phyloP scores from a whole-genome alignment of 495 filamentous ascomycete genomes.

The Trichoderma reesei region DNA sequence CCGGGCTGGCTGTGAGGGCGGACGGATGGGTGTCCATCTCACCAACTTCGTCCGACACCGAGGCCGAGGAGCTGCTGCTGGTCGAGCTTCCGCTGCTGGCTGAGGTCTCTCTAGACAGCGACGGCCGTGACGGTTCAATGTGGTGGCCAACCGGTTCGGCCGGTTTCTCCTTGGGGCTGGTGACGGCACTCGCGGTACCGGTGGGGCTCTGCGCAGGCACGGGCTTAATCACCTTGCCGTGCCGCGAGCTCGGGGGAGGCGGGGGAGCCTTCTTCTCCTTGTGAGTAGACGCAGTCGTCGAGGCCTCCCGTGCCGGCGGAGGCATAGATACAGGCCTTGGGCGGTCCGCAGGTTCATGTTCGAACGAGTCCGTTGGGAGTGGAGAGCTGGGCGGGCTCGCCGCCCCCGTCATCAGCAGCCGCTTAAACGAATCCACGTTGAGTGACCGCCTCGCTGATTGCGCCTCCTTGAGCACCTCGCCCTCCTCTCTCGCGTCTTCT shows the following conservation, averaged over 20 bases:
- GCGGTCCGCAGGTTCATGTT: background rate
- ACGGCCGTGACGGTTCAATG: slow-evolving; percentile 40
- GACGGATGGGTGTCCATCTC: background rate
- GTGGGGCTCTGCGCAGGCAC: slow-evolving; percentile 18
- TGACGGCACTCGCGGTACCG: background rate
- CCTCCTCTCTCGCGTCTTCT: slow-evolving; percentile 12
- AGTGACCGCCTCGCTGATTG: slow-evolving; percentile 31
- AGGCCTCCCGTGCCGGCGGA: background rate
- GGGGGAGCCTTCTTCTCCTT: slow-evolving; percentile 36
- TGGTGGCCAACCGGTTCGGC: background rate
- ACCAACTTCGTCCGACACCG: background rate
- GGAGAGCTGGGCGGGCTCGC: slow-evolving; percentile 20
- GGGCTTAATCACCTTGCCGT: slow-evolving; percentile 56
- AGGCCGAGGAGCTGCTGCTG: background rate
- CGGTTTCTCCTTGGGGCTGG: background rate
- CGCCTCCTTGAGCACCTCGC: slow-evolving; percentile 13
- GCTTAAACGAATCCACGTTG: slow-evolving; percentile 54
- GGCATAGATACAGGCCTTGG: background rate
- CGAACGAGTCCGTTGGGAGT: slow-evolving; percentile 13
- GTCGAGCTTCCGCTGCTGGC: too few species aligned
- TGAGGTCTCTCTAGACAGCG: slow-evolving; percentile 19
- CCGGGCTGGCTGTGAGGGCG: background rate
- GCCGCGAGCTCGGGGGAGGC: slow-evolving; percentile 53
- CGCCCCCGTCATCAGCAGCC: slow-evolving; percentile 50
- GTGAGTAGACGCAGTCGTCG: background rate